Evolutionary conservation across 2,329 filamentous ascomycete genomes (phyloP).

Genomic region (Claviceps arundinis): DNA sequence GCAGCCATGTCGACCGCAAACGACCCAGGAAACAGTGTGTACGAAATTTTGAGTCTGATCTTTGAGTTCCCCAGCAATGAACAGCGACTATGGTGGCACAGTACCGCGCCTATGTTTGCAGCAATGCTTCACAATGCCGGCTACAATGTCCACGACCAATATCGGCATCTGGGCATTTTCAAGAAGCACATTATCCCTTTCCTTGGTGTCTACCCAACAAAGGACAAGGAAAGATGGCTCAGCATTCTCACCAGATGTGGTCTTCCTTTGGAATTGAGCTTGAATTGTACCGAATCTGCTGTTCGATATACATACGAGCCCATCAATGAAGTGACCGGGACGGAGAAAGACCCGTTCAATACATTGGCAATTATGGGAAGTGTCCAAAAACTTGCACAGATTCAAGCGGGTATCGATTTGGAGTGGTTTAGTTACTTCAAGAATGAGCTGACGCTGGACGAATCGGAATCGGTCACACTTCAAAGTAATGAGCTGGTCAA

Average conservation of each 20-base stretch:
- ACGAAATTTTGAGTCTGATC: neutral
- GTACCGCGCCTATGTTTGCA: constrained; percentile 1
- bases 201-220: neutral
- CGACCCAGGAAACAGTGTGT: neutral
- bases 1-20: neutral
- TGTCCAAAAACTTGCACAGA: neutral
- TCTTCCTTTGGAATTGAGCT: constrained; percentile 1
- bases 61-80: neutral
- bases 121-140: neutral
- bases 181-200: neutral
- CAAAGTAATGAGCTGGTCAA: neutral
- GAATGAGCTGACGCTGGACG: neutral
- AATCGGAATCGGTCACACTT: neutral
- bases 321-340: neutral
- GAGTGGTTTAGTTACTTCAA: constrained; percentile 1
- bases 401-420: neutral
- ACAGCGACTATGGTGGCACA: constrained; percentile 3
- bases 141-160: neutral
- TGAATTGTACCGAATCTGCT: neutral
- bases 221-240: neutral
- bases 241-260: neutral
- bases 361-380: neutral
- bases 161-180: neutral
- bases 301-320: constrained; percentile 3
- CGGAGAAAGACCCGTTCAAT: neutral